Evolutionary conservation across 768 basidiomycete species (phyloP), one percentile per base, ranked within the genome.

Genomic region (Albatrellus ellisii): DNA sequence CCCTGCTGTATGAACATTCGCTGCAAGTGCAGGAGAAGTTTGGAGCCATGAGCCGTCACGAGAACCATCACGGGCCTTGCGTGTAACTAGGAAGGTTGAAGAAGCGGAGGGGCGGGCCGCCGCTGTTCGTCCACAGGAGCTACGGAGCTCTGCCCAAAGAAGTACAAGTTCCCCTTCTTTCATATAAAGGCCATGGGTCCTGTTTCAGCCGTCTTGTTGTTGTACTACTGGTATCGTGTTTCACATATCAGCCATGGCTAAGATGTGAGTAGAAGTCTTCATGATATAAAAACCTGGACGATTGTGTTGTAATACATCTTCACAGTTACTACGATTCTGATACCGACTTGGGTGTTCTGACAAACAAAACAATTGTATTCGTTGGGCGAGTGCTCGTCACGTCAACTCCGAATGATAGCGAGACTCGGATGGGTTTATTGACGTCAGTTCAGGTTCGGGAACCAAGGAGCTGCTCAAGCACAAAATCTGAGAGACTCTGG

Each of bases 401-500:
- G 28, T 14, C 9, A 14, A 32, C 26, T 14, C 24, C n/a, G 20
- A 20, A 8, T n/a, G n/a, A n/a, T n/a, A n/a, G n/a, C 12, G 11
- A 24, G 21, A 43, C 28, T 21, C 44, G 33, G 3, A 9, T 10
- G 26, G 14, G 6, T 10, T 4, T 4, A 2, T 6, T 18, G 21
- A 10, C 15, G 12, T 2, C 2, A 8, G 17, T 45, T 7, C 38
- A 77, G 75, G 4, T 78, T 75, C 55, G 76, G 76, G 33, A 77
- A 76, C 54, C 76, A 78, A 54, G 75, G 76, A 10, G 71, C 76
- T 25, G 75, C 76, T 36, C 76, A 77, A 53, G 76, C 76, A 4
- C 75, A 77, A 57, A 78, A 78, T 46, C 51, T 78, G 45, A 67
- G 76, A n/a, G 76, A 77, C 46, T 65, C 70, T 39, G 75, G 76